These are phyloP conservation scores for Aspergillus incahuasiensis DNA, from an alignment of 495 filamentous ascomycete species.

Conservation along the genomic window DNA sequence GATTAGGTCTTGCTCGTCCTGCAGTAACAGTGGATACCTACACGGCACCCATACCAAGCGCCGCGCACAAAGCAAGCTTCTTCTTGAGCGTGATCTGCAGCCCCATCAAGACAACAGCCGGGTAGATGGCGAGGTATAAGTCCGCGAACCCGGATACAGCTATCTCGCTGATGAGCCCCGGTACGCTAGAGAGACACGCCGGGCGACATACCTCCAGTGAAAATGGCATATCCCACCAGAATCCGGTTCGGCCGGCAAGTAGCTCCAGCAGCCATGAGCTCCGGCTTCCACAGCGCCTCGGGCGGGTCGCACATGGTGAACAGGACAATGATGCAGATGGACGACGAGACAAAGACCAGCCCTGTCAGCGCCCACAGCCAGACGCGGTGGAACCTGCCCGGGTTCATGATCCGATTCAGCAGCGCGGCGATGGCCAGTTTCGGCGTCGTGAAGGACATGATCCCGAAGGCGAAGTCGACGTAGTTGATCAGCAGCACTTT, in stretches of 20 bases:
- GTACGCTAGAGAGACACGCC: neutral
- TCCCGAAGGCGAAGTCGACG: conserved; percentile 32
- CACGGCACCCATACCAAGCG: conserved; percentile 39
- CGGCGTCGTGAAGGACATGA: conserved; percentile 38
- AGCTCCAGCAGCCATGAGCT: conserved; percentile 20
- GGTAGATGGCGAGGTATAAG: conserved; percentile 47
- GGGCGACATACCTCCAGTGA: conserved; percentile 24
- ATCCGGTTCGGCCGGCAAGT: conserved; percentile 29
- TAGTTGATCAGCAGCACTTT: conserved; percentile 26
- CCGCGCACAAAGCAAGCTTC: conserved; percentile 41
- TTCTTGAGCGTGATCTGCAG: conserved; percentile 42
- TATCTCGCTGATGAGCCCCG: neutral
- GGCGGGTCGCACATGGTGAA: conserved; percentile 40
- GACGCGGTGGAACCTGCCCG: conserved; percentile 18
- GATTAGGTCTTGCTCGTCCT: neutral
- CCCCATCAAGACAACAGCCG: conserved; percentile 36
- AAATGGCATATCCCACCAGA: conserved; percentile 32
- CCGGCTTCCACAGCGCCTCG: conserved; percentile 35
- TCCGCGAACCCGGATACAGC: conserved; percentile 38
- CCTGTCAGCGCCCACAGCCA: conserved; percentile 30
- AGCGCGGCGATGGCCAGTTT: conserved; percentile 39
- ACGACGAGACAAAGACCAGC: conserved; percentile 15
- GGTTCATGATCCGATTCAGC: conserved; percentile 34
- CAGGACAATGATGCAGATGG: conserved; percentile 26
- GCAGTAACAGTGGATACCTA: conserved; percentile 1